phyloP scores from a whole-genome alignment of 768 basidiomycete species.

The Mycena latifolia region DNA sequence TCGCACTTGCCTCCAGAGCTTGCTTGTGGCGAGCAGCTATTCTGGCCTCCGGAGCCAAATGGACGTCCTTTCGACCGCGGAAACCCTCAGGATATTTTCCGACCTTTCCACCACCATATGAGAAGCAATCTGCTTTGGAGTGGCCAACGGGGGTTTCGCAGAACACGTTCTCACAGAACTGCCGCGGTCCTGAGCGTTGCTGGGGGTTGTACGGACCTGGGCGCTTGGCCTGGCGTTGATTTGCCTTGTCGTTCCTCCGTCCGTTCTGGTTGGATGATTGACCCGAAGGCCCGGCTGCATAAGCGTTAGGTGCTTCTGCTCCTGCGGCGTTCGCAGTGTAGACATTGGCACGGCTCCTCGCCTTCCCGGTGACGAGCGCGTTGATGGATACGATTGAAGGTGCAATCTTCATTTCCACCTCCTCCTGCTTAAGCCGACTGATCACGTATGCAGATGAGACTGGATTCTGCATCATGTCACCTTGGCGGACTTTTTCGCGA shows the following conservation, averaged over 20 bases:
- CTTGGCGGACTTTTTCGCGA: constrained; percentile 11
- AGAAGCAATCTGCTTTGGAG: constrained; percentile 40
- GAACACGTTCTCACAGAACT: constrained; percentile 32
- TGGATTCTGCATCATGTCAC: neutral
- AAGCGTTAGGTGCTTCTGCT: constrained; percentile 1
- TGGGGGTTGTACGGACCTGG: constrained; percentile 9
- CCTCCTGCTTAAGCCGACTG: constrained; percentile 13
- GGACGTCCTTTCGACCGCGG: constrained; percentile 21
- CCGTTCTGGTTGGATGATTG: constrained; percentile 10
- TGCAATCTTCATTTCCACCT: constrained; percentile 18
- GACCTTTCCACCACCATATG: constrained; percentile 44
- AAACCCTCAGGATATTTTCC: constrained; percentile 39
- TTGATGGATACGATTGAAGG: constrained; percentile 23
- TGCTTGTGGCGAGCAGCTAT: constrained; percentile 15
- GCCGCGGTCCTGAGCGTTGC: neutral
- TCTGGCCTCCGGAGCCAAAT: constrained; percentile 27
- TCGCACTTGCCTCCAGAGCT: constrained; percentile 4
- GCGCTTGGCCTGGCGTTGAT: neutral
- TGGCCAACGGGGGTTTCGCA: constrained; percentile 40
- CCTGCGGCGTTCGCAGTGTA: no score
- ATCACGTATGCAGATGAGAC: constrained; percentile 3
- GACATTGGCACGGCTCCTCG: neutral
- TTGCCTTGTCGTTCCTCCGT: constrained; percentile 1
- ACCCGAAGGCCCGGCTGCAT: neutral
- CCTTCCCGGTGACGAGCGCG: constrained; percentile 7